phyloP scores from a whole-genome alignment of 2,329 filamentous ascomycete species.

The Sordariomycetes sp. region DNA sequence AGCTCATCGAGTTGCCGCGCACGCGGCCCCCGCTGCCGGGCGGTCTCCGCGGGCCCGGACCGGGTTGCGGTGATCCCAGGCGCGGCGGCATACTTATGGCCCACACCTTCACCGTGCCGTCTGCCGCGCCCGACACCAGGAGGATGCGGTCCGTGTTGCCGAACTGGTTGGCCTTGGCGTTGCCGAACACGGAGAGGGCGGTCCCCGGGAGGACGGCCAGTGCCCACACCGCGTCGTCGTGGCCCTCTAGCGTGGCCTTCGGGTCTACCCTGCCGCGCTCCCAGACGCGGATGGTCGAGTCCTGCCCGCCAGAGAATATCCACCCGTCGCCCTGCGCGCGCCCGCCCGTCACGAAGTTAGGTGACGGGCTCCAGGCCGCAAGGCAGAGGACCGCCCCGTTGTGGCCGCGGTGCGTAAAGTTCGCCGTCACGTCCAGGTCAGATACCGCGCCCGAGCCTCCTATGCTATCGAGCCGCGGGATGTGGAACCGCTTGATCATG shows the following conservation, averaged over 20 bases:
- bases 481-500: constrained; percentile 92
- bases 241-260: constrained; percentile 86
- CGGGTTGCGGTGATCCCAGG: constrained; percentile 67
- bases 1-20: constrained; percentile 86
- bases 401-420: constrained; percentile 93
- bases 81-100: constrained; percentile 86
- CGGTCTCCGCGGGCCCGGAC: constrained; percentile 44
- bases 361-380: constrained; percentile 76
- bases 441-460: constrained; percentile 32
- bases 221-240: constrained; percentile 93
- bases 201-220: constrained; percentile 85
- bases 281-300: constrained; percentile 89
- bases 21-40: constrained; percentile 58
- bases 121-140: constrained; percentile 82
- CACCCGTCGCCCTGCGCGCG: constrained; percentile 86
- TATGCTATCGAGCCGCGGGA: constrained; percentile 64
- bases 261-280: constrained; percentile 89
- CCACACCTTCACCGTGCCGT: constrained; percentile 89
- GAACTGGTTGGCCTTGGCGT: constrained; percentile 51
- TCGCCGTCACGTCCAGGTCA: constrained; percentile 84
- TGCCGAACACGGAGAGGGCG: constrained; percentile 69
- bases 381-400: constrained; percentile 81
- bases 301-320: constrained; percentile 97
- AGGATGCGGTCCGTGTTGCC: constrained; percentile 78
- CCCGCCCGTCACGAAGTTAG: constrained; percentile 82